Evolutionary conservation across 441 rosid species (phyloP).

Genomic region (Geranium incanum): DNA sequence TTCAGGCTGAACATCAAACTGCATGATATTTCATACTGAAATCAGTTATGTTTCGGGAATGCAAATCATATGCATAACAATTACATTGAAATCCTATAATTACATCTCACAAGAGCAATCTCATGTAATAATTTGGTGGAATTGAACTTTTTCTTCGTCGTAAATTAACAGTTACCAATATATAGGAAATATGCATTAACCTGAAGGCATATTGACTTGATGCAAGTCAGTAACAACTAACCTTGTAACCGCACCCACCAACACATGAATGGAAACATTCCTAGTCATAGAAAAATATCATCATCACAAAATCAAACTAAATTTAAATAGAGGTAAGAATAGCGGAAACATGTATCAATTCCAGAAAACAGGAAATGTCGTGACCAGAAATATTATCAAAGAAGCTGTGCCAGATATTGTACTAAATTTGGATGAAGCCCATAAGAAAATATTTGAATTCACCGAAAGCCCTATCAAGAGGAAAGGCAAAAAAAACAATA

Average conservation of each 20-base stretch:
- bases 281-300: slow-evolving; percentile 32
- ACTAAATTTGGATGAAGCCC: not conserved
- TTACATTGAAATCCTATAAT: too few relatives aligned
- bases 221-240: slow-evolving; percentile 19
- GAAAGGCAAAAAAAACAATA: not conserved
- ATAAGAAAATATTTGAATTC: not conserved
- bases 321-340: not conserved
- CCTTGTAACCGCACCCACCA: slow-evolving; percentile 89
- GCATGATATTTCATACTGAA: too few relatives aligned
- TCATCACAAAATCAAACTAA: not conserved
- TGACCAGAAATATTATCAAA: not conserved
- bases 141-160: too few relatives aligned
- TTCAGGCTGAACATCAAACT: too few relatives aligned
- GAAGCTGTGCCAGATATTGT: not conserved
- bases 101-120: too few relatives aligned
- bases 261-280: slow-evolving; percentile 85
- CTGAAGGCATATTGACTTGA: too few relatives aligned
- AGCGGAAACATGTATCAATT: not conserved
- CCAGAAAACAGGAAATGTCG: not conserved
- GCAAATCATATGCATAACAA: too few relatives aligned
- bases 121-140: too few relatives aligned
- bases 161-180: too few relatives aligned
- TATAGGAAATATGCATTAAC: too few relatives aligned
- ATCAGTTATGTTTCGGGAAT: too few relatives aligned
- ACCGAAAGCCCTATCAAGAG: not conserved